Evolutionary conservation across 2,329 filamentous ascomycete species (phyloP), one percentile per base, ranked within the genome.

Genomic region (Aspergillus carbonarius): DNA sequence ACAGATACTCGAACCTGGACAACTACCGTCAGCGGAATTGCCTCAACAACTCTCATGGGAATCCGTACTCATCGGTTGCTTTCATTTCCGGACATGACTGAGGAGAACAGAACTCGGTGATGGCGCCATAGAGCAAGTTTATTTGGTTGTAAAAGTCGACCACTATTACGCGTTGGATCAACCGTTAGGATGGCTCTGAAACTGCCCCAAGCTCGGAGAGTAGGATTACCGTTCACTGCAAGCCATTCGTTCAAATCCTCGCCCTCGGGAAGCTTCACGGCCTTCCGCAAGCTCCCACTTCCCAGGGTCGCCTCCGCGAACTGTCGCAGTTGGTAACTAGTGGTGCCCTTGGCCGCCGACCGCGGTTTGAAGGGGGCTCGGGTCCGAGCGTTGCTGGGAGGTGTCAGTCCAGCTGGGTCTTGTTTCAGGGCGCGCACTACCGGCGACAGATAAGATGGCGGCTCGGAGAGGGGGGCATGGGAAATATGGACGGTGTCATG

Each of bases 91-190:
- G 95, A 76, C 95, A 99, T 64, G 92, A 92, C 74, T 95, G 90
- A 32, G 95, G 93, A 25, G 95, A 98, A 82, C 95, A 99, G 79
- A 99, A 99, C 74, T 99, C 95, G 60, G 95, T 99, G 74, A 99
- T 99, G 66, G 95, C 95, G 60, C 96, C 96, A 76, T 99, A 99
- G 60, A 99, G 88, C 35, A 99, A 85, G 79, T 99, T 99, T 82
- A 99, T 96, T 79, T 99, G 95, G 81, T 99, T 99, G 86, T 99
- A 99, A 79, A 99, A 99, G 79, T 99, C 95, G 81, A 99, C 95
- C 81, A 99, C 93, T 96, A 37, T 52, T 32, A 20, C 23, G 13
- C 27, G 34, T 18, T 44, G 51, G 32, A 59, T 12, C 8, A 18
- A 27, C 10, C 13, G 23, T 58, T 56, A 58, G 55, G 30, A 6